Evolutionary conservation across 2,329 filamentous ascomycete species (phyloP).

Genomic region (Trichoderma simmonsii): DNA sequence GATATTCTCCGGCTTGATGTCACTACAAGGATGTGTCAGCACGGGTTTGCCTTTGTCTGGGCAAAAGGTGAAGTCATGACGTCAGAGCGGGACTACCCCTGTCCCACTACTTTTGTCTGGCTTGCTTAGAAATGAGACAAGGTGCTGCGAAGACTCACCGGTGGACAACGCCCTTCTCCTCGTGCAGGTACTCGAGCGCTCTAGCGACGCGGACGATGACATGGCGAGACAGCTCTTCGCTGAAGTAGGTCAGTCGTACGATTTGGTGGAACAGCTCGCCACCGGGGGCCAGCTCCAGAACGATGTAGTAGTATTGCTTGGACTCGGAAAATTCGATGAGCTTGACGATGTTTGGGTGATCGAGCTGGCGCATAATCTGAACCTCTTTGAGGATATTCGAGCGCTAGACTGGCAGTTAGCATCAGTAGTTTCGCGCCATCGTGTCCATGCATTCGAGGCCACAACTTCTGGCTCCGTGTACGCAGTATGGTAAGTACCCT

Average conservation of each 20-base stretch:
- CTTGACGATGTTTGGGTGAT: conserved; percentile 94
- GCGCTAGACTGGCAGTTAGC: conserved; percentile 57
- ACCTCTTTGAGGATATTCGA: conserved; percentile 98
- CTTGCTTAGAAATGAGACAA: conserved; percentile 9
- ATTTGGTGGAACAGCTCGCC: conserved; percentile 99
- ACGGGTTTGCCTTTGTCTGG: background rate
- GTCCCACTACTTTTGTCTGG: background rate
- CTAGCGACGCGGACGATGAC: conserved; percentile 95
- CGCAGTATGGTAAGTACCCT: background rate
- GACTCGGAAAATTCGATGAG: conserved; percentile 93
- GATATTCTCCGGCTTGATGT: conserved; percentile 98
- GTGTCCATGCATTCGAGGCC: conserved; percentile 5
- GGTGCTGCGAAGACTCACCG: conserved; percentile 59
- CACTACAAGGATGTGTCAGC: conserved; percentile 50
- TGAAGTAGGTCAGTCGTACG: conserved; percentile 96
- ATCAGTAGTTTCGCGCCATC: conserved; percentile 22
- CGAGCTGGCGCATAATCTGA: conserved; percentile 94
- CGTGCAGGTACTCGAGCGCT: conserved; percentile 88
- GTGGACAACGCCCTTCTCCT: conserved; percentile 93
- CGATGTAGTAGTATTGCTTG: conserved; percentile 93
- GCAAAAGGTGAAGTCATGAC: conserved; percentile 24
- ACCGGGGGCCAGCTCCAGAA: conserved; percentile 90
- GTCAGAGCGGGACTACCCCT: conserved; percentile 21
- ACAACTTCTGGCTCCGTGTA: background rate
- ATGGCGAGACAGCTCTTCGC: conserved; percentile 89